Base-by-base conservation (phyloP, 352 stramenopile species). In the Pseudoperonospora humuli region DNA sequence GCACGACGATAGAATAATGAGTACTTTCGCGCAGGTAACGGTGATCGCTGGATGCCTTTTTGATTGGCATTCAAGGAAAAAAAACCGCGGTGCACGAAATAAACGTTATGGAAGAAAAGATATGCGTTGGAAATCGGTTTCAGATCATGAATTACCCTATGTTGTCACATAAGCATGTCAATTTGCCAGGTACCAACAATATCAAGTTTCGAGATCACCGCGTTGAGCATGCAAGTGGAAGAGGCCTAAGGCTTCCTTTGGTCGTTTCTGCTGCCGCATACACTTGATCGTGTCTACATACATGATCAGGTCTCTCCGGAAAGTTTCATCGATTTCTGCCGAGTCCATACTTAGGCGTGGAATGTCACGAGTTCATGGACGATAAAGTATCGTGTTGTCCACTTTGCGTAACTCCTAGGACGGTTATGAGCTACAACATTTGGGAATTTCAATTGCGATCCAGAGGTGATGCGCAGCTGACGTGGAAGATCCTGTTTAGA, bases 401-500 rank as follows among this genome's bases (percentile, higher is more conserved):
- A 4, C 4, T 5, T 32, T 15, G 14, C 8, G 26, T 15, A 32
- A 14, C n/a, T n/a, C n/a, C n/a, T n/a, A n/a, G n/a, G n/a, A n/a
- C n/a, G n/a, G n/a, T n/a, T n/a, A 32, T 32, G 27, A 15, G 32
- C 14, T n/a, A 17, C 23, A 41, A 41, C 19, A 43, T 39, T 25
- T 15, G n/a, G 23, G 25, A 42, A 48, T 43, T n/a, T 43, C 24
- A 5, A 44, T 37, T 38, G 19, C 25, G 31, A 57, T 57, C 41
- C 35, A 48, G 46, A 49, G 31, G 38, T 51, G 57, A 61, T 65
- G 56, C 40, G 56, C 56, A 41, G 27, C 54, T 62, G 48, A 54
- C 48, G 54, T 45, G 41, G 41, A 64, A 67, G 57, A 67, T 67
- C 57, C 27, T 31, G 14, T 26, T 49, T 57, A 45, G 50, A 67